Base-by-base conservation (phyloP, 2,329 filamentous ascomycete genomes). In the Sphaerulina vaccinii region DNA sequence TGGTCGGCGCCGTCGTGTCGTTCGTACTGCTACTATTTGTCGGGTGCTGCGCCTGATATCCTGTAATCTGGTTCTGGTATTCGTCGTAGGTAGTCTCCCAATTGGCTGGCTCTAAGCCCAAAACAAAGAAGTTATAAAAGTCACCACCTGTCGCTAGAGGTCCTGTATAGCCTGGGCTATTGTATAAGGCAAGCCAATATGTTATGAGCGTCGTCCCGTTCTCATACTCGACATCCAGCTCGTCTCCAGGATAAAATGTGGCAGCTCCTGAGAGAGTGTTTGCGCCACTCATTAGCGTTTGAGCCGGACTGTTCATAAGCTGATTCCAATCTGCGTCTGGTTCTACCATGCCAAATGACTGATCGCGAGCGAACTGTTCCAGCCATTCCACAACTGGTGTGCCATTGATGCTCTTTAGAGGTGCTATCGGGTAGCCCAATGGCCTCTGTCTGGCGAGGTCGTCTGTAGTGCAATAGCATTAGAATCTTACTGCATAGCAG, bases 121-220 rank as follows among this genome's bases (percentile, higher is more conserved):
- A 52, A 2, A 71, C 68, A 42, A 71, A 72, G 57, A 64, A 70
- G 50, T 71, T 70, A 59, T 69, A 73, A 45, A 70, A 68, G 51
- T 71, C 69, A 6, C 67, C 68, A 5, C 66, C 68, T 3, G 65
- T 71, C 11, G 55, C 58, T 2, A 73, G 52, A 3, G 66, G 62
- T 11, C 57, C 57, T 21, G 55, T 58, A 38, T 51, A 45, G 5
- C 56, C 59, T n/a, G 56, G 54, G 23, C 33, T 27, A 42, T 54
- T 54, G 24, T 56, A 64, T 11, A 56, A 22, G 8, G 56, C 62
- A n/a, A 60, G 40, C 55, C 57, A 68, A 8, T 46, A 32, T 32
- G n/a, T 23, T 16, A n/a, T 6, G 21, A 29, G 3, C 13, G 51
- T 47, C 1, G 54, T 62, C 4, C 60, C 61, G 48, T 71, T 68